Evolutionary conservation across 768 basidiomycete genomes (phyloP).

Genomic region (Russula foetens): DNA sequence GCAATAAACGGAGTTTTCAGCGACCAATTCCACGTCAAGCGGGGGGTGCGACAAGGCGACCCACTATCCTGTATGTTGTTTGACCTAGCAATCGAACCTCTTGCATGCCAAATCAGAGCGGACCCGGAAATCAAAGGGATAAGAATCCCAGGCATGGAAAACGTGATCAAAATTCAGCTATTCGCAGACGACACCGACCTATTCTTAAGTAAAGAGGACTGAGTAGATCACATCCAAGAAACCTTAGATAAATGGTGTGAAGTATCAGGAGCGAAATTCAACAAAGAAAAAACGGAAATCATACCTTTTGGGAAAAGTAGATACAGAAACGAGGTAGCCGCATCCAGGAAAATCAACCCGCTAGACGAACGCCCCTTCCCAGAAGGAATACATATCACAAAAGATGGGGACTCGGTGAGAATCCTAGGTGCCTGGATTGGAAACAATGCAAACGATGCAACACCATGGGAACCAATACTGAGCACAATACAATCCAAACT

Average conservation of each 20-base stretch:
- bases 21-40: background rate
- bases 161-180: background rate
- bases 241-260: conserved; percentile 35
- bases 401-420: background rate
- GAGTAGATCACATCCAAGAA: conserved; percentile 19
- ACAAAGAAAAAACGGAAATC: conserved; percentile 32
- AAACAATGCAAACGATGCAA: background rate
- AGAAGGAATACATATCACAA: background rate
- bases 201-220: conserved; percentile 27
- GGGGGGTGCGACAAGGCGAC: background rate
- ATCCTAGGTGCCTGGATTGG: background rate
- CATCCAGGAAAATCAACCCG: background rate
- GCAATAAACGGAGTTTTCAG: background rate
- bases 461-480: background rate
- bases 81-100: background rate
- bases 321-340: background rate
- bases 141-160: background rate
- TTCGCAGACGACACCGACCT: conserved; percentile 1
- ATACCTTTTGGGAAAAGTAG: conserved; percentile 28
- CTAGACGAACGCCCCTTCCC: background rate
- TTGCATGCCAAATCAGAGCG: background rate
- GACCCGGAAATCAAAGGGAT: background rate
- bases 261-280: conserved; percentile 36
- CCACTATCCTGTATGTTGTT: background rate
- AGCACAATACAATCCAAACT: background rate